Evolutionary conservation across 2,329 filamentous ascomycete genomes (phyloP), one percentile per base, ranked within the genome.

Genomic region (Fusarium sp.): DNA sequence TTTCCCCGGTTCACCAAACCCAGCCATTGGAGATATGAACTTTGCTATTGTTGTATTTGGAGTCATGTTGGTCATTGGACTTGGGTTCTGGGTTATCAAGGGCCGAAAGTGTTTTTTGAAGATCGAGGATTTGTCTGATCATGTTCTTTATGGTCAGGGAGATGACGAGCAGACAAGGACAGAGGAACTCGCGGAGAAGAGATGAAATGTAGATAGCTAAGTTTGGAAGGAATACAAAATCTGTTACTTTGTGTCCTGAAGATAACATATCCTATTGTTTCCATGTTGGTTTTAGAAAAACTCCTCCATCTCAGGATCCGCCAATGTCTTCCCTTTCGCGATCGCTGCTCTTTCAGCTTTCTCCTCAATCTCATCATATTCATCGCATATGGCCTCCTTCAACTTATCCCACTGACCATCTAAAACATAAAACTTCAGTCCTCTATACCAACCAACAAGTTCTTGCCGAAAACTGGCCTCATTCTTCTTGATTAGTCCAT

Each of bases 31-130:
- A 10, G 85, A 88, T 67, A 88, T 88, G 86, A 88, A 88, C 73
- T 88, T 84, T 70, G 87, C 87, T 4, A 87, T 88, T 72, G 86
- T 83, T 1, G 86, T 88, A 0, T 88, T 88, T 72, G 87, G 85
- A 1, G 80, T 88, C 10, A 86, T 88, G 85, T 62, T 88, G 29
- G 78, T 87, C 6, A 79, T 88, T 9, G 79, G 86, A 0, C 38
- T 87, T 4, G 79, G 77, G 0, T 88, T 88, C 66, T 89, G 86
- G 86, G 78, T 86, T 35, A 63, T 85, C 21, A 81, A 83, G 70
- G 86, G 86, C 1, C 79, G 80, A 10, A 77, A 76, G 31, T 81
- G 44, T 77, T 84, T 79, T 66, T 48, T 77, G 61, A 64, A 73
- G 55, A 69, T 87, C 10, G 67, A 73, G 2, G 63, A 68, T 2